Evolutionary conservation across 2,329 filamentous ascomycete species (phyloP), one percentile per base, ranked within the genome.

Genomic region (Cladosporium sp.): DNA sequence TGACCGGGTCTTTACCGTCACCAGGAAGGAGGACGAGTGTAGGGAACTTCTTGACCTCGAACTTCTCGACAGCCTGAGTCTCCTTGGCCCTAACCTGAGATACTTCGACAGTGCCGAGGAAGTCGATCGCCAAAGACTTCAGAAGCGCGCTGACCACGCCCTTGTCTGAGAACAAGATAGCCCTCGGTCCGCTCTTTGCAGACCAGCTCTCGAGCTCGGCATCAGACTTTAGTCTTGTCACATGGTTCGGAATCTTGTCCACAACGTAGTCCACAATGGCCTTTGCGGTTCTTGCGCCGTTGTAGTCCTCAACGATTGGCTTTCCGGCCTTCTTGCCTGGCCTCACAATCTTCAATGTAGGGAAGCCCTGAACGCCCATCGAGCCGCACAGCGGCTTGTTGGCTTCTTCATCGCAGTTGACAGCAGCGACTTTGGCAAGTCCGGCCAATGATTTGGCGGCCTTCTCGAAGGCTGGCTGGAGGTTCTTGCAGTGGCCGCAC

Each of bases 401-500:
- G 69, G 84, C 81, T 63, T 97, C 94, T 34, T 96, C 93, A 74
- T 99, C 94, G 79, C 95, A 99, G 79, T 99, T 91, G 69, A 99
- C 84, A 64, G 96, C 95, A 57, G 92, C 95, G 49, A 99, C 94
- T 74, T 97, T 96, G 73, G 93, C 95, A 16, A 98, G 85, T 16
- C 95, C 95, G n/a, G 90, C 87, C 66, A 99, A 89, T 73, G 89
- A 92, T 74, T 90, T 91, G 72, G 95, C 95, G 1, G 89, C 93
- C 79, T 97, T 97, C 79, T 98, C 94, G 80, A 95, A 99, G 53
- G 92, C 91, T 3, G 93, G 94, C 81, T 97, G 93, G 74, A 99
- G 89, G 80, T 91, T 97, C 80, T 97, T 86, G 82, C 95, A 99
- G 81, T 98, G 95, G 49, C 94, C 95, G 75, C 95, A 98, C 94